Percentiles rank a stretch among this genome's conserved stretches.
Evolutionary conservation across 2,329 filamentous ascomycete genomes (phyloP).

Genomic region (Colletotrichum sp.): DNA sequence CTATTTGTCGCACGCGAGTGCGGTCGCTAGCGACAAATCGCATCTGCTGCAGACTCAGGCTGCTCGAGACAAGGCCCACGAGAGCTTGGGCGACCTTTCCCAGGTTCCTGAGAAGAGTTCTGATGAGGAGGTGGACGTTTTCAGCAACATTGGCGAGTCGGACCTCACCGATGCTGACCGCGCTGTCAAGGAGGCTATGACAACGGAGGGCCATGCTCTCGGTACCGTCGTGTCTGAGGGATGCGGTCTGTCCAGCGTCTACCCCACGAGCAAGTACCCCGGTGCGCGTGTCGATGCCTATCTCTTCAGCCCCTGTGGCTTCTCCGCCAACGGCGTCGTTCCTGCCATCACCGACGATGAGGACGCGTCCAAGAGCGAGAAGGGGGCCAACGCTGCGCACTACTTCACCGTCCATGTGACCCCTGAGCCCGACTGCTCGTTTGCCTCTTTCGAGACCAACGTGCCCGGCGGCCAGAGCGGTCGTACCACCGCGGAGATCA

Average conservation of each 20-base stretch:
- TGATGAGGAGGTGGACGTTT: conserved; percentile 75
- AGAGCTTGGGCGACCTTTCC: conserved; percentile 64
- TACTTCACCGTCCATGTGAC: conserved; percentile 99
- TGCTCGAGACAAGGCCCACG: conserved; percentile 63
- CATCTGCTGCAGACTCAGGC: conserved; percentile 67
- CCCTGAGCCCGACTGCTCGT: conserved; percentile 95
- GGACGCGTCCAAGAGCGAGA: conserved; percentile 30
- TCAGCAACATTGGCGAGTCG: conserved; percentile 67
- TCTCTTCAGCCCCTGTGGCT: conserved; percentile 94
- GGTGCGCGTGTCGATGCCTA: conserved; percentile 95
- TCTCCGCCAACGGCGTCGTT: conserved; percentile 95
- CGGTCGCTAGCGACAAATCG: conserved; percentile 83
- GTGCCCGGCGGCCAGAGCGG: conserved; percentile 89
- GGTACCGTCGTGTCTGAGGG: conserved; percentile 90
- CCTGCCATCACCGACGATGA: conserved; percentile 71
- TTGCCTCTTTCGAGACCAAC: conserved; percentile 98
- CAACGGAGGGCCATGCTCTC: conserved; percentile 91
- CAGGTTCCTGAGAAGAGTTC: conserved; percentile 37
- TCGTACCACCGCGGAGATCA: conserved; percentile 86
- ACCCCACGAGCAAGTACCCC: conserved; percentile 84
- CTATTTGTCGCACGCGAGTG: conserved; percentile 77
- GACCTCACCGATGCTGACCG: conserved; percentile 63
- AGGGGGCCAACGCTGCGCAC: conserved; percentile 65
- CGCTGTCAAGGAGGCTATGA: conserved; percentile 73
- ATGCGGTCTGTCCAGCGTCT: conserved; percentile 89